Base-by-base conservation (phyloP, 2,329 filamentous ascomycete genomes). In the Monosporascus sp. region DNA sequence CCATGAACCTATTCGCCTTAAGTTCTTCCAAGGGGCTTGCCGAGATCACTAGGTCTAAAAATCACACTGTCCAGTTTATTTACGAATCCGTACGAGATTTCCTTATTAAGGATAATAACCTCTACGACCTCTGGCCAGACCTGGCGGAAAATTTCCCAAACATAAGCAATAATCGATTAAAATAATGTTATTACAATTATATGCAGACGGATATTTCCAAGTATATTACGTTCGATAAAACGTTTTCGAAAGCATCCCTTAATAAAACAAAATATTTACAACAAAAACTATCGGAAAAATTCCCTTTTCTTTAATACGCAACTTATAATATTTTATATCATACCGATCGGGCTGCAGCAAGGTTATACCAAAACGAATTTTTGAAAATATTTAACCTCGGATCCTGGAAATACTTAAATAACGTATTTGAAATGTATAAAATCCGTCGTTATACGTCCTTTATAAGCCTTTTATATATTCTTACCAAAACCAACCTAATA, bases 81-180 rank as follows among this genome's bases (percentile, higher is more conserved):
- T 77, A 81, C 41, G 76, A 79, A 55, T 78, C 78, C 0, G 74
- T 80, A 0, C 61, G 69, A 1, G 77, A 80, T 19, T 79, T 75
- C 44, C 65, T 81, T 0, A 31, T 78, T 2, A 68, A 67, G 3
- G 69, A 72, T 2, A 56, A 62, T 0, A 73, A 73, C 0, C 56
- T 74, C 0, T 24, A 55, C 0, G 55, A 6, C 27, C 26, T 58
- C 17, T 70, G 63, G 65, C 61, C 70, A 11, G 68, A 72, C 2
- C 53, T 70, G 35, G 57, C 50, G 19, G 51, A 45, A 26, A 67
- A 72, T 35, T 65, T 72, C 27, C 53, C 65, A 26, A 63, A 66
- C 1, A 52, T 59, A 48, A 69, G 75, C 35, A 70, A 82, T 50
- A 72, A 80, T 1, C 61, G 50, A 9, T 63, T 82, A 5, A 80